Base-by-base conservation (phyloP, 2,329 filamentous ascomycete species). In the Ascochyta pisi region DNA sequence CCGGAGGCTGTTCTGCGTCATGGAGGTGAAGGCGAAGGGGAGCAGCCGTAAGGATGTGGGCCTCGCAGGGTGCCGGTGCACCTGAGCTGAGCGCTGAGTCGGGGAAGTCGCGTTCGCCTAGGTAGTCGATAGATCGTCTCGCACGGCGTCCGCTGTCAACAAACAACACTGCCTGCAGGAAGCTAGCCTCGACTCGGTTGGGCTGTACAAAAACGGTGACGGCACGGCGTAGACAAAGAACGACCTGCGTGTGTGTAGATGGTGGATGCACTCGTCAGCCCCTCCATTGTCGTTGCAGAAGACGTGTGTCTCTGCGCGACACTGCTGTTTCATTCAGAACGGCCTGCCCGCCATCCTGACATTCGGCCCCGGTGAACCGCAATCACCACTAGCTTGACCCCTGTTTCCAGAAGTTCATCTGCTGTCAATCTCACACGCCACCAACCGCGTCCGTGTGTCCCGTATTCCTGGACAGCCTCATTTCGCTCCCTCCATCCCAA, bases 1-100 rank as follows among this genome's bases (percentile, higher is more conserved):
- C 57, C 46, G 57, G 49, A 55, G 54, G 49, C 46, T 50, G 51
- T 55, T 60, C 51, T 61, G 61, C 63, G 63, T 64, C 63, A 60
- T 50, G 49, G 42, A 49, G 34, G 50, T 42, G 46, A 26, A 24
- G 47, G 44, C 23, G 41, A 52, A 57, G 42, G 50, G 53, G 43
- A 51, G 39, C 50, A 40, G 45, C 57, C 46, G 54, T 37, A 49
- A 60, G 61, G 56, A 50, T 57, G 59, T 61, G 60, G 47, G 58
- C 50, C 42, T 39, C 27, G 43, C 52, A 55, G 46, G 46, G 47
- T 19, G 37, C 26, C 31, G 34, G 46, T 48, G 16, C 12, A 52
- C 48, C 39, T 49, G 51, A 38, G 40, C 48, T 56, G 42, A 43
- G 43, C 50, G 40, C 48, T 56, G 42, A 43, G 43, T 55, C 43